Evolutionary conservation across 306 rosid genomes (phyloP), one percentile per base, ranked within the genome.

Genomic region (Luffa acutangula): DNA sequence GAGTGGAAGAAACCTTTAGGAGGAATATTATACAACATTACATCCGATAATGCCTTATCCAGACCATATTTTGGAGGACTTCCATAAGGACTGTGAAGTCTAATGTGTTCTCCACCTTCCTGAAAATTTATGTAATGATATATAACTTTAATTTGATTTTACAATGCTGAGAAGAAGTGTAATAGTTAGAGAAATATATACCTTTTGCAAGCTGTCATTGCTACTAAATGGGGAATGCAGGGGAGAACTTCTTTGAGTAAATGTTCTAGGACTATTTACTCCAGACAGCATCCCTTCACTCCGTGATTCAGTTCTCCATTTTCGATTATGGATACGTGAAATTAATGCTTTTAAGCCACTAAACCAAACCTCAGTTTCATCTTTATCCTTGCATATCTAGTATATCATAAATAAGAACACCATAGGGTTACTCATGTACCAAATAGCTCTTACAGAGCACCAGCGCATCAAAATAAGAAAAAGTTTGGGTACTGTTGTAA

Each of bases 341-440:
- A 96, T 91, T 83, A 96, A 87, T 67, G 97, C 97, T 89, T 96
- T 96, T 84, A 96, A 87, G 69, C 99, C 99, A 83, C 98, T 93
- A 82, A 96, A 96, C 99, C 99, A 96, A 79, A 89, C 97, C 85
- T 96, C 99, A 76, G 99, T 97, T 86, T 96, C 99, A 87, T 96
- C 99, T 89, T 96, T 96, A 88, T 96, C 99, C 85, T 96, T 96
- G 91, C 99, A 96, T 81, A 96, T 96, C 99, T 96, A 86, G 90
- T 82, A 77, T 37, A 83, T 48, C 78, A 79, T n/a, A 59, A 69
- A 84, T 37, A 87, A 85, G 52, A 82, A 59, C 76, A 82, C 81
- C 13, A 82, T 67, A 77, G 76, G 83, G 82, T 60, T 67, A 84
- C 75, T 78, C 75, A 70, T 70, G 17, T 21, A 71, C 15, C 37